Conservation (phyloP, 2,329 filamentous ascomycete genomes). For the Fusarium mangiferae region DNA sequence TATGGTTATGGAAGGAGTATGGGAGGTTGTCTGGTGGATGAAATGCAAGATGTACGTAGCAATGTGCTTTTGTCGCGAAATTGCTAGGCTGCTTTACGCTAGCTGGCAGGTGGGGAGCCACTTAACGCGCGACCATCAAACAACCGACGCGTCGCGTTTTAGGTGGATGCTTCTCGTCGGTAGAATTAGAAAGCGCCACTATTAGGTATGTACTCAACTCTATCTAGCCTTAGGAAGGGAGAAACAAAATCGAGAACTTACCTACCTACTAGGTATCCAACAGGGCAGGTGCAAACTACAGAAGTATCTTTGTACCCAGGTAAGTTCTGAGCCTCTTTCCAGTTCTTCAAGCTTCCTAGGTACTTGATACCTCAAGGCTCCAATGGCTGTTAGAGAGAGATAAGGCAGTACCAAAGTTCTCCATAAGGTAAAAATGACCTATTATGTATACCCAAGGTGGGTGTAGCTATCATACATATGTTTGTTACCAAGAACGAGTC, state of each 20-base stretch:
- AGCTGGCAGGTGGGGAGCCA: conserved; percentile 20
- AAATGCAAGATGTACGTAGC: conserved; percentile 17
- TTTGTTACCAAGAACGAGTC: background rate
- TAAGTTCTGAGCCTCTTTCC: background rate
- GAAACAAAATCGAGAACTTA: background rate
- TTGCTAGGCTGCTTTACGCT: conserved; percentile 31
- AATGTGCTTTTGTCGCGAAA: conserved; percentile 26
- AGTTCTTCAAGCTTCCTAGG: background rate
- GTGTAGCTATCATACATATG: conserved; percentile 13
- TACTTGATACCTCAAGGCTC: background rate
- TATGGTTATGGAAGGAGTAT: background rate
- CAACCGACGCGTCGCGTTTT: conserved; percentile 25
- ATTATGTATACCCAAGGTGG: background rate
- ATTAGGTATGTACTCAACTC: background rate
- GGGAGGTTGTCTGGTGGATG: conserved; percentile 26
- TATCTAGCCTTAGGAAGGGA: background rate
- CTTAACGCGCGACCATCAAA: conserved; percentile 26
- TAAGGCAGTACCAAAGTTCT: background rate
- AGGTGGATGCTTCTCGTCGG: background rate
- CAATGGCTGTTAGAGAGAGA: background rate
- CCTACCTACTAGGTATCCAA: background rate
- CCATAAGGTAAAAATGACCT: background rate
- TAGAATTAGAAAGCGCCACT: background rate
- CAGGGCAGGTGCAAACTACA: background rate
- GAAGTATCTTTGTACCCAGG: background rate